Evolutionary conservation across 306 rosid species (phyloP).

Genomic region (Abrus precatorius): DNA sequence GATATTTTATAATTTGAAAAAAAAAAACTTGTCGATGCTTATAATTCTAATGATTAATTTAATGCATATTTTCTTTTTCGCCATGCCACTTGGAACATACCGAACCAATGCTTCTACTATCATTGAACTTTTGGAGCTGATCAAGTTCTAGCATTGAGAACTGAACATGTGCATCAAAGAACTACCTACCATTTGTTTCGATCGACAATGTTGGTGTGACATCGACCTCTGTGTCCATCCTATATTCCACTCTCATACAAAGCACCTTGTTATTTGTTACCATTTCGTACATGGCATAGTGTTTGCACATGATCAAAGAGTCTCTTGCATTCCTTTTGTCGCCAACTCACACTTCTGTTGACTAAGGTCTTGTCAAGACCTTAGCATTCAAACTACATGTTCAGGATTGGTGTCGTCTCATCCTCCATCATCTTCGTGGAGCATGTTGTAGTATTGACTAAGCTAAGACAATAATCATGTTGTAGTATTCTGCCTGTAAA

Average conservation of each 20-base stretch:
- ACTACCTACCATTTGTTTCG: not conserved
- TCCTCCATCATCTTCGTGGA: not conserved
- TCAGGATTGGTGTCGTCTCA: not conserved
- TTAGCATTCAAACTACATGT: too few relatives aligned
- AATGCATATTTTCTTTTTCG: too few relatives aligned
- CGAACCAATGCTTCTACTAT: too few relatives aligned
- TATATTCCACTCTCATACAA: not conserved
- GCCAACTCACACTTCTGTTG: not conserved
- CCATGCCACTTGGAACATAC: too few relatives aligned
- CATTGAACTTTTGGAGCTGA: too few relatives aligned
- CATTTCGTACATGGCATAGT: not conserved
- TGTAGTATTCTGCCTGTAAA: too few relatives aligned
- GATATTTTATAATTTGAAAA: too few relatives aligned
- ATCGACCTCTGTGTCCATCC: not conserved
- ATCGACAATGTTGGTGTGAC: not conserved
- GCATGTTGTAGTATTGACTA: not conserved
- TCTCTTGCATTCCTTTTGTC: not conserved
- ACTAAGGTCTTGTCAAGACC: not conserved
- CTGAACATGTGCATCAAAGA: not conserved
- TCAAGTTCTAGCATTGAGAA: not conserved
- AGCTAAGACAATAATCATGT: not conserved
- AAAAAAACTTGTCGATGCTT: too few relatives aligned
- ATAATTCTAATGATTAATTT: too few relatives aligned
- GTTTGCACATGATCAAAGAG: not conserved
- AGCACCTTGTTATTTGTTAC: not conserved